phyloP scores from a whole-genome alignment of 2,329 filamentous ascomycete genomes.

The Alternaria sp. region DNA sequence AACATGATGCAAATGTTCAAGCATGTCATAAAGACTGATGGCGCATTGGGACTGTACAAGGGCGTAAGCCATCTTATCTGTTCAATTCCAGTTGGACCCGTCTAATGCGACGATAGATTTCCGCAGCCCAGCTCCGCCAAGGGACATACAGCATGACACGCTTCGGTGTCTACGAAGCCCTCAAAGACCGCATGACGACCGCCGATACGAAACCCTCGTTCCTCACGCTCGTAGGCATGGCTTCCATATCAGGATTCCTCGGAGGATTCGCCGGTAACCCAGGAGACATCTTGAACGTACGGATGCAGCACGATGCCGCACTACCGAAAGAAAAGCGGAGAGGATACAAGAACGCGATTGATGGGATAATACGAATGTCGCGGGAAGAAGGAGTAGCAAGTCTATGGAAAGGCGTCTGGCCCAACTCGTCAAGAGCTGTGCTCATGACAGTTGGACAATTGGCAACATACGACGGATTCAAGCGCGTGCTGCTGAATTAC shows the following conservation, averaged over 20 bases:
- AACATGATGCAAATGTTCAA: constrained; percentile 86
- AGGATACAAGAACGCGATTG: constrained; percentile 87
- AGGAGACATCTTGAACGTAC: constrained; percentile 94
- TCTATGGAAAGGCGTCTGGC: constrained; percentile 85
- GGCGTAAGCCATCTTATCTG: constrained; percentile 63
- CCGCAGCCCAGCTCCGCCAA: constrained; percentile 90
- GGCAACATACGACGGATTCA: constrained; percentile 84
- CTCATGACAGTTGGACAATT: constrained; percentile 87
- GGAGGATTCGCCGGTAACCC: constrained; percentile 93
- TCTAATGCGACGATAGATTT: constrained; percentile 62
- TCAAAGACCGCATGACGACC: constrained; percentile 74
- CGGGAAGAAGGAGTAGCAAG: constrained; percentile 77
- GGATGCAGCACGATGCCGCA: constrained; percentile 93
- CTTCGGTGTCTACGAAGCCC: constrained; percentile 94
- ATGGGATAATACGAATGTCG: constrained; percentile 87
- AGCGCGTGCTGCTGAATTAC: constrained; percentile 69
- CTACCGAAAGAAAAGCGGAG: constrained; percentile 75
- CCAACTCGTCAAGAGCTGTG: constrained; percentile 80
- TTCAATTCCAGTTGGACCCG: background rate
- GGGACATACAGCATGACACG: constrained; percentile 93
- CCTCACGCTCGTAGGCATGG: constrained; percentile 79
- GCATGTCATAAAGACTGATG: constrained; percentile 78
- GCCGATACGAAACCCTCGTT: constrained; percentile 66
- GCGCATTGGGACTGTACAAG: constrained; percentile 81
- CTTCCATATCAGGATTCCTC: constrained; percentile 81